A percentile compares a stretch with the other conserved stretches of the same genome.
phyloP scores from a whole-genome alignment of 1,284 basidiomycete genomes.

The Cutaneotrichosporon spelunceum region DNA sequence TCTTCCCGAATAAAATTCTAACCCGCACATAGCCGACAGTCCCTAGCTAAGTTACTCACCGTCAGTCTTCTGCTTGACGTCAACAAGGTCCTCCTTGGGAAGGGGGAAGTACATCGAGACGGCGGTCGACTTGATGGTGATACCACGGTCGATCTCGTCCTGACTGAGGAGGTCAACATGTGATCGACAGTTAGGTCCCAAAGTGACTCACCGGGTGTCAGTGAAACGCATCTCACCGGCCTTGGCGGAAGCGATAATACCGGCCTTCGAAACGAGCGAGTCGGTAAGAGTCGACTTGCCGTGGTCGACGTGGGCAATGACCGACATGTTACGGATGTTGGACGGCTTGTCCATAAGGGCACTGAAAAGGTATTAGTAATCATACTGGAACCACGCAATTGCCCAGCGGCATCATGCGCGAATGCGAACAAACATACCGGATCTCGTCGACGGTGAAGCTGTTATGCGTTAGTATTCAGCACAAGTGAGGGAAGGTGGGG shows the following conservation, averaged over 20 bases:
- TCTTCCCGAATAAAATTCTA: slow-evolving; percentile 7
- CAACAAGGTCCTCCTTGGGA: slow-evolving; percentile 76
- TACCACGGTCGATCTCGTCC: slow-evolving; percentile 99
- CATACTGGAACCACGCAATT: background rate
- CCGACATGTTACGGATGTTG: slow-evolving; percentile 85
- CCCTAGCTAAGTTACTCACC: slow-evolving; percentile 55
- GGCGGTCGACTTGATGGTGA: slow-evolving; percentile 99
- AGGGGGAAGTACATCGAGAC: slow-evolving; percentile 99
- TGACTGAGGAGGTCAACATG: slow-evolving; percentile 56
- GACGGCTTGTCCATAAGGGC: slow-evolving; percentile 38
- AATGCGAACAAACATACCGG: slow-evolving; percentile 56
- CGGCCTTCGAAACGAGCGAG: slow-evolving; percentile 98
- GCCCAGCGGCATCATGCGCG: background rate
- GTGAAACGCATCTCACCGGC: slow-evolving; percentile 98
- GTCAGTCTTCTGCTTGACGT: slow-evolving; percentile 90
- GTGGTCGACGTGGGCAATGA: slow-evolving; percentile 98
- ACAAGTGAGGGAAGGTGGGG: background rate
- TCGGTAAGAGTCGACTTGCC: slow-evolving; percentile 99
- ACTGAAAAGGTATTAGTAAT: slow-evolving; percentile 5
- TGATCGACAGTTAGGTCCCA: background rate
- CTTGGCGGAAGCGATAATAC: slow-evolving; percentile 95
- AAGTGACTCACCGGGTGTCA: slow-evolving; percentile 63
- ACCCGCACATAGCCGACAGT: background rate
- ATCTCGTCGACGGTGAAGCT: slow-evolving; percentile 60
- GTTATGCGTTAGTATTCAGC: background rate